A percentile compares a stretch with the other conserved stretches of the same genome.
phyloP scores from a whole-genome alignment of 169 alveolate genomes.

The Plasmodium yoelii region DNA sequence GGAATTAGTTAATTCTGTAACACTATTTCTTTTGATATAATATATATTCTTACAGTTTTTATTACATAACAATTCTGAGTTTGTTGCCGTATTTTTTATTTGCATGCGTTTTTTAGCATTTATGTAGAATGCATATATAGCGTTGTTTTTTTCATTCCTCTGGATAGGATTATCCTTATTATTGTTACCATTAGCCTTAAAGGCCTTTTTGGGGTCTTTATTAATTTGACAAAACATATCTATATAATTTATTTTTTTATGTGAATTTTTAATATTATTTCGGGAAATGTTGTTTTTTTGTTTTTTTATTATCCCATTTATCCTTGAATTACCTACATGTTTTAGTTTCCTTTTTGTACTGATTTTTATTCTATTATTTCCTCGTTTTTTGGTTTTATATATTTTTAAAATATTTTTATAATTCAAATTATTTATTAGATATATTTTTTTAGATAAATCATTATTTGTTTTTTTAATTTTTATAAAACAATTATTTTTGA shows the following conservation, averaged over 20 bases:
- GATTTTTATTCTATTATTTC: neutral
- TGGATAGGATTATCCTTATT: too few relatives aligned
- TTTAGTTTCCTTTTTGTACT: neutral
- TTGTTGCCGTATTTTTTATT: too few relatives aligned
- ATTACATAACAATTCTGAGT: too few relatives aligned
- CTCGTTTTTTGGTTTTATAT: neutral
- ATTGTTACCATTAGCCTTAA: too few relatives aligned
- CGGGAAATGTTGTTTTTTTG: too few relatives aligned
- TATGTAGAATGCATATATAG: too few relatives aligned
- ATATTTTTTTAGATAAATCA: neutral
- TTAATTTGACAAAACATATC: neutral
- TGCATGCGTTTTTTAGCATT: too few relatives aligned
- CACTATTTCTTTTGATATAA: too few relatives aligned
- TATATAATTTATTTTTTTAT: neutral
- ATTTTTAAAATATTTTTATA: neutral
- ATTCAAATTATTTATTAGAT: neutral
- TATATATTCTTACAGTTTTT: too few relatives aligned
- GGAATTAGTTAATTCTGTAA: too few relatives aligned
- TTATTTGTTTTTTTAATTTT: neutral
- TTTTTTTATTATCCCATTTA: neutral
- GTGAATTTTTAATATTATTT: neutral
- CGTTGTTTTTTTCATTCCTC: too few relatives aligned
- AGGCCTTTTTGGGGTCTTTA: neutral
- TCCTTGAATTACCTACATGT: neutral
- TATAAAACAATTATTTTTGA: neutral